Evolutionary conservation across 2,329 filamentous ascomycete species (phyloP).

Genomic region (Aspergillus texensis): DNA sequence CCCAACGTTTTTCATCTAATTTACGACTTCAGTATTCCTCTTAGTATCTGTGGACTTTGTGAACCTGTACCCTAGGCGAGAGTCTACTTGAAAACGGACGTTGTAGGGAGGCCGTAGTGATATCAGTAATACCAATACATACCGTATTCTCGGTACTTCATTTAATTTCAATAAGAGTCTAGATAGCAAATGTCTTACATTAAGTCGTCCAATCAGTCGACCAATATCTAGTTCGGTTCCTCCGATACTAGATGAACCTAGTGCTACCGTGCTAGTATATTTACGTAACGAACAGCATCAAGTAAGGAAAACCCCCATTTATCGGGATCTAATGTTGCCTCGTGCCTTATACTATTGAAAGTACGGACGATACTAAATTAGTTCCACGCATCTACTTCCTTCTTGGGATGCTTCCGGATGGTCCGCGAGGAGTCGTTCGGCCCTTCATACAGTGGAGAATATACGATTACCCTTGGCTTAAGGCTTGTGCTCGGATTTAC

Average conservation of each 20-base stretch:
- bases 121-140: background rate
- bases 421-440: no score
- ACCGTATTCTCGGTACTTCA: background rate
- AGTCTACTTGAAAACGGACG: background rate
- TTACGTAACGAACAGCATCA: no score
- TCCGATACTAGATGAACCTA: background rate
- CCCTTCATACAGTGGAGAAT: no score
- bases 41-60: background rate
- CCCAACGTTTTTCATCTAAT: background rate
- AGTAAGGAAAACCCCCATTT: no score
- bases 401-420: no score
- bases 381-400: no score
- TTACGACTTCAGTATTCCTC: background rate
- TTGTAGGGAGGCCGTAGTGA: background rate
- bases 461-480: no score
- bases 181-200: background rate
- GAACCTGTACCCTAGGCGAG: background rate
- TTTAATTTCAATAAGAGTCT: background rate
- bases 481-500: no score
- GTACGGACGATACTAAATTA: no score
- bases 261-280: no score
- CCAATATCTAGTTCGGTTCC: background rate
- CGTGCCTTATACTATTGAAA: no score
- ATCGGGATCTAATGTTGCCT: no score
- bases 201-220: background rate